Conservation (phyloP, 2,329 filamentous ascomycete genomes). For the Ilyonectria mors-panacis region DNA sequence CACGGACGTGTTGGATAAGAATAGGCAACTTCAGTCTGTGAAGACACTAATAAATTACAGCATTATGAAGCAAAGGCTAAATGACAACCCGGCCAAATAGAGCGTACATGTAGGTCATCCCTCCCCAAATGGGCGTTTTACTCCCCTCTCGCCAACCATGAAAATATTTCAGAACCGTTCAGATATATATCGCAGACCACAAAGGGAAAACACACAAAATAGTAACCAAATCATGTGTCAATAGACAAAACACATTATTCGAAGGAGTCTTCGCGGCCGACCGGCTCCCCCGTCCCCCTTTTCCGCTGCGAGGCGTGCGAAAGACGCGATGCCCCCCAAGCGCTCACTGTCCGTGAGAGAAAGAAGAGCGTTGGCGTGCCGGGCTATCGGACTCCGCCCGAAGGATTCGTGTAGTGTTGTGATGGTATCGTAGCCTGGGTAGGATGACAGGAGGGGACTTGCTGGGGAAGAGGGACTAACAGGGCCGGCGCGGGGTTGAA, state of each 20-base stretch:
- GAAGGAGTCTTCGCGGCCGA: constrained; percentile 36
- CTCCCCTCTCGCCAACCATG: constrained; percentile 35
- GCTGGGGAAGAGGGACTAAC: constrained; percentile 40
- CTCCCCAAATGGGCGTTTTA: constrained; percentile 30
- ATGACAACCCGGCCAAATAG: constrained; percentile 49
- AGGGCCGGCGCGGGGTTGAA: constrained; percentile 42
- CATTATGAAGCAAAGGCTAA: constrained; percentile 59
- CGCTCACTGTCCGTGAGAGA: constrained; percentile 27
- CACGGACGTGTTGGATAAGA: not conserved
- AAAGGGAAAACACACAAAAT: constrained; percentile 37
- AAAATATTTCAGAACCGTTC: constrained; percentile 33
- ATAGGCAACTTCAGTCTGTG: constrained; percentile 18
- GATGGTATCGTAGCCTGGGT: constrained; percentile 20
- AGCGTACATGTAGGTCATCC: constrained; percentile 45
- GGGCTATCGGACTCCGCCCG: constrained; percentile 33
- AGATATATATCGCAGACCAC: constrained; percentile 33
- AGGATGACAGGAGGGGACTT: constrained; percentile 26
- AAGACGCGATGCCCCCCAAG: constrained; percentile 22
- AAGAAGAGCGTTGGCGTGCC: constrained; percentile 26
- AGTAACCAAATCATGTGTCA: constrained; percentile 27
- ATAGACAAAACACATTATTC: constrained; percentile 31
- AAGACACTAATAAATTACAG: constrained; percentile 63
- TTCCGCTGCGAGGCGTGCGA: constrained; percentile 8
- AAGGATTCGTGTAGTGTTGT: constrained; percentile 30
- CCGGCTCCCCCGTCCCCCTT: constrained; percentile 27